phyloP scores from a whole-genome alignment of 305 asterid species.

The Euphrasia arctica region DNA sequence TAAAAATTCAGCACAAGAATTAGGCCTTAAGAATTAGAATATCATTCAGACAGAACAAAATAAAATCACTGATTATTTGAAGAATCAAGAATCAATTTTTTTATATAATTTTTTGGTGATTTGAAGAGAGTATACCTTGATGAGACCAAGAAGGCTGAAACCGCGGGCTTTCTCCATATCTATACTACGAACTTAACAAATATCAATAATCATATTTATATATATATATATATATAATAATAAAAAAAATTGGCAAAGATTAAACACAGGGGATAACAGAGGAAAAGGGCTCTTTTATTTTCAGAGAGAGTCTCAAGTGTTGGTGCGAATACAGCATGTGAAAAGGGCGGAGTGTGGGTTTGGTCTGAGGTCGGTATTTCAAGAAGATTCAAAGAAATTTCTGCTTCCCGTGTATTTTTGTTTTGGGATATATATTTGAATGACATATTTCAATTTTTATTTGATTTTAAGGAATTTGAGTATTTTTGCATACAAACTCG shows the following conservation, averaged over 20 bases:
- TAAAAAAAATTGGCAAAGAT: background rate
- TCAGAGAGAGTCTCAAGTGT: constrained; percentile 24
- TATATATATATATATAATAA: too few species aligned
- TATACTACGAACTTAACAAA: too few species aligned
- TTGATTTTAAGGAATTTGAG: too few species aligned
- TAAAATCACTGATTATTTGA: too few species aligned
- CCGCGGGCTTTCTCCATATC: constrained; percentile 44
- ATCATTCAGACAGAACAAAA: too few species aligned
- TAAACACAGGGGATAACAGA: background rate
- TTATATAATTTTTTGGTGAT: background rate
- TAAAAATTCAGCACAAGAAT: constrained; percentile 5
- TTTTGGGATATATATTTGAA: too few species aligned
- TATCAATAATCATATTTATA: too few species aligned
- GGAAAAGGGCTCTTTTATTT: background rate
- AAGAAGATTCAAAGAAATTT: constrained; percentile 43
- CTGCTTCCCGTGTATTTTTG: background rate
- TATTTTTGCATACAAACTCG: too few species aligned
- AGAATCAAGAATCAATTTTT: too few species aligned
- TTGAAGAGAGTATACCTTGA: constrained; percentile 38
- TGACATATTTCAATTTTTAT: too few species aligned
- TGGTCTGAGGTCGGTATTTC: constrained; percentile 27
- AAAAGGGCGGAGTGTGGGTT: constrained; percentile 21
- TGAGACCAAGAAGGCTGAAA: constrained; percentile 32
- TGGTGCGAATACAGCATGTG: constrained; percentile 29
- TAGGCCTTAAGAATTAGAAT: background rate